Percentiles rank a stretch among this genome's conserved stretches.
Evolutionary conservation across 2,329 filamentous ascomycete genomes (phyloP).

Genomic region (Exophiala bonariae): DNA sequence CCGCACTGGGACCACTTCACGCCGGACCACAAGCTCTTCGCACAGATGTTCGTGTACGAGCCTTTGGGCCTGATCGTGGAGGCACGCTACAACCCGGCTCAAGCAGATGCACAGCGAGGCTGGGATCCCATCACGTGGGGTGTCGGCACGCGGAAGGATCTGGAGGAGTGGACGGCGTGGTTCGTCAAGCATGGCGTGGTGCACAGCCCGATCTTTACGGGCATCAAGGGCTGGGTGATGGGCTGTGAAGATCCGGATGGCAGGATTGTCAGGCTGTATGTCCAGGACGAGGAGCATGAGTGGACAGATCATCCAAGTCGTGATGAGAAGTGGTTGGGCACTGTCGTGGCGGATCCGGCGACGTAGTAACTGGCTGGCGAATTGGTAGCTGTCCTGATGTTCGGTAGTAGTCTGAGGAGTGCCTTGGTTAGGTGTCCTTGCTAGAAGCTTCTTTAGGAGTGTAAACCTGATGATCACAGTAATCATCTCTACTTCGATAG

Average conservation of each 20-base stretch:
- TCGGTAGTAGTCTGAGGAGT: too few species aligned
- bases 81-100: constrained; percentile 3
- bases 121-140: constrained; percentile 10
- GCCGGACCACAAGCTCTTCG: constrained; percentile 6
- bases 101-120: constrained; percentile 2
- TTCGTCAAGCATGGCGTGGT: neutral
- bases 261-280: constrained; percentile 1
- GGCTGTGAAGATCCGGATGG: constrained; percentile 3
- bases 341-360: neutral
- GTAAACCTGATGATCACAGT: too few species aligned
- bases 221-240: neutral
- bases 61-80: constrained; percentile 1
- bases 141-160: constrained; percentile 2
- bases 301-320: constrained; percentile 6
- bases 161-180: constrained; percentile 4
- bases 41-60: constrained; percentile 1
- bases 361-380: too few species aligned
- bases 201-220: too few species aligned
- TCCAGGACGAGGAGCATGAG: constrained; percentile 10
- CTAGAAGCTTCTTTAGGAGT: too few species aligned
- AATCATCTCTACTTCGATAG: too few species aligned
- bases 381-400: too few species aligned
- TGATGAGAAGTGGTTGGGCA: constrained; percentile 3
- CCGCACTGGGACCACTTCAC: constrained; percentile 10
- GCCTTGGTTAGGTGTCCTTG: too few species aligned